Evolutionary conservation across 2,329 filamentous ascomycete genomes (phyloP).

Genomic region (Pseudogymnoascus sp.): DNA sequence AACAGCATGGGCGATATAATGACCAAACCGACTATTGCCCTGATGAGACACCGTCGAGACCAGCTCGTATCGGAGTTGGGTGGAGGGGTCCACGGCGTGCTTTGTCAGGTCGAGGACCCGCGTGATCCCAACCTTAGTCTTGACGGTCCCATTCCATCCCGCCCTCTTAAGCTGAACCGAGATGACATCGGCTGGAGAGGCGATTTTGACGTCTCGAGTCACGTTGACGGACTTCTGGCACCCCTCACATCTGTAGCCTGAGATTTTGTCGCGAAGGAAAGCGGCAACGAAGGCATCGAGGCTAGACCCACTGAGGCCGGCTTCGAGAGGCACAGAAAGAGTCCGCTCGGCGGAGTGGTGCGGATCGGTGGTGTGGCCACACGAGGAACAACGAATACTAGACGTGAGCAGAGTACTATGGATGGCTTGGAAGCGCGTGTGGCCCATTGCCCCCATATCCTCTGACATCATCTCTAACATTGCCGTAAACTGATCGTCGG

Average conservation of each 20-base stretch:
- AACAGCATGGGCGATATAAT: slow-evolving; percentile 19
- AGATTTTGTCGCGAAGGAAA: slow-evolving; percentile 20
- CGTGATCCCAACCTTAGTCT: slow-evolving; percentile 18
- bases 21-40: slow-evolving; percentile 14
- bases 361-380: slow-evolving; percentile 20
- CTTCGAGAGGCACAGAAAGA: slow-evolving; percentile 24
- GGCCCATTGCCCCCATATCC: slow-evolving; percentile 19
- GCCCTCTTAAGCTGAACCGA: slow-evolving; percentile 25
- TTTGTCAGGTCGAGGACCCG: slow-evolving; percentile 21
- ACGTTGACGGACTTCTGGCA: slow-evolving; percentile 15
- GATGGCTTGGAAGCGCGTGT: slow-evolving; percentile 18
- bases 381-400: slow-evolving; percentile 21
- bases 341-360: slow-evolving; percentile 20
- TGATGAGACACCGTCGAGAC: slow-evolving; percentile 26
- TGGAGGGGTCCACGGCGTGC: slow-evolving; percentile 14
- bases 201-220: slow-evolving; percentile 17
- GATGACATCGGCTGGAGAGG: slow-evolving; percentile 22
- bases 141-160: slow-evolving; percentile 17
- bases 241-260: slow-evolving; percentile 24
- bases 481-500: slow-evolving; percentile 26
- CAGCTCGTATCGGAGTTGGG: slow-evolving; percentile 24
- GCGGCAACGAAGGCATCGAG: slow-evolving; percentile 21
- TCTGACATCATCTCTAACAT: slow-evolving; percentile 21
- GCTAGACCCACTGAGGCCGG: slow-evolving; percentile 15
- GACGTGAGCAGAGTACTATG: slow-evolving; percentile 16